Conservation (phyloP, 1,139 yeast species). For the Spathaspora sp. region DNA sequence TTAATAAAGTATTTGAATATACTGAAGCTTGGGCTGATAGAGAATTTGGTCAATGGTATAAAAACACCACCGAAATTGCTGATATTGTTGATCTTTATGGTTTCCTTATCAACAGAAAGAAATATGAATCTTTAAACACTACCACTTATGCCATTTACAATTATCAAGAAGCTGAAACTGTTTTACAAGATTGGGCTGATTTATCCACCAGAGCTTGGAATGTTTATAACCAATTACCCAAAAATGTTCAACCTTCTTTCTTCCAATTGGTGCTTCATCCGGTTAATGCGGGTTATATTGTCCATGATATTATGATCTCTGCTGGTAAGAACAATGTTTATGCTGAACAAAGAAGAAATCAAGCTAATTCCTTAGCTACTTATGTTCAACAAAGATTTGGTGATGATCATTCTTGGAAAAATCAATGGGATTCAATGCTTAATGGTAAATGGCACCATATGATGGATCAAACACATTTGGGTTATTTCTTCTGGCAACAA, state of each 20-base stretch:
- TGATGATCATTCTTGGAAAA: conserved; percentile 15
- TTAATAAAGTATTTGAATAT: conserved; percentile 13
- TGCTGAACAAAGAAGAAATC: conserved; percentile 15
- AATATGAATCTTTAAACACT: conserved; percentile 16
- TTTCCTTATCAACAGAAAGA: conserved; percentile 15
- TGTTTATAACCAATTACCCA: conserved; percentile 14
- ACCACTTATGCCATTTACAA: conserved; percentile 14
- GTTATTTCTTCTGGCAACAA: conserved; percentile 19
- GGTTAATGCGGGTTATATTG: conserved; percentile 16
- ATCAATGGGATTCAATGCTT: conserved; percentile 13
- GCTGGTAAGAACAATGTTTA: conserved; percentile 16
- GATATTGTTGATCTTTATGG: conserved; percentile 17
- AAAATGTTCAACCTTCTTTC: conserved; percentile 15
- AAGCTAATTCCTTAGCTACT: conserved; percentile 14
- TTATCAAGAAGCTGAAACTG: conserved; percentile 17
- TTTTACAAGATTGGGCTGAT: conserved; percentile 13
- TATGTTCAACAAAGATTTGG: conserved; percentile 14
- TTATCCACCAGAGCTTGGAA: conserved; percentile 16
- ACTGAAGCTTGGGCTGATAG: conserved; percentile 15
- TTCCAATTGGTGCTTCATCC: conserved; percentile 17
- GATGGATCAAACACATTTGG: conserved; percentile 19
- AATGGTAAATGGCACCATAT: conserved; percentile 18
- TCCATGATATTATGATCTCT: conserved; percentile 15
- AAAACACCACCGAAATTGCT: conserved; percentile 15
- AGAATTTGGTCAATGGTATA: conserved; percentile 14